phyloP scores from a whole-genome alignment of 23 red algal species.

The Gracilaria caudata region DNA sequence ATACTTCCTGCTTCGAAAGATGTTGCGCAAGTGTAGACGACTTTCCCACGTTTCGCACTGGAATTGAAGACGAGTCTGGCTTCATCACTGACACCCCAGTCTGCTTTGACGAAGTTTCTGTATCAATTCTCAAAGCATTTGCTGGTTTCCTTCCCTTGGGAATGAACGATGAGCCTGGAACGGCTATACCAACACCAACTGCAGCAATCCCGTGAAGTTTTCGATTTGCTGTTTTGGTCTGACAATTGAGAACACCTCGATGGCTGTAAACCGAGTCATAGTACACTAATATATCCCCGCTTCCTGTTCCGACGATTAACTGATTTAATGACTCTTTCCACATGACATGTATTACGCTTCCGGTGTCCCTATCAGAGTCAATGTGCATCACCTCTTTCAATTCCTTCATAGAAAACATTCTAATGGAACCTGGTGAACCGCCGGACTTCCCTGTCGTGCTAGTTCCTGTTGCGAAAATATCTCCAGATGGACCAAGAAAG shows the following conservation, averaged over 20 bases:
- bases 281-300: slow-evolving; percentile 31
- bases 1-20: slow-evolving; percentile 35
- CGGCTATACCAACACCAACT: slow-evolving; percentile 24
- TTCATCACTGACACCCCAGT: background rate
- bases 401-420: slow-evolving; percentile 28
- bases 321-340: slow-evolving; percentile 69
- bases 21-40: slow-evolving; percentile 52
- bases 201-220: slow-evolving; percentile 53
- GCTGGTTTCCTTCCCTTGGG: background rate
- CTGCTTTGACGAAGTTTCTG: background rate
- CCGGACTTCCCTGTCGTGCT: slow-evolving; percentile 33
- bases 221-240: slow-evolving; percentile 39
- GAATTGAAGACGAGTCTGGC: slow-evolving; percentile 9
- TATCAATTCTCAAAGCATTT: background rate
- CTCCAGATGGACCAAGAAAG: slow-evolving; percentile 47
- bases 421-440: slow-evolving; percentile 26
- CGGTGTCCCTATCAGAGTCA: slow-evolving; percentile 6
- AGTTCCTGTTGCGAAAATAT: slow-evolving; percentile 57
- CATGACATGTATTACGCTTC: slow-evolving; percentile 45
- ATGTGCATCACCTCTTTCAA: slow-evolving; percentile 27
- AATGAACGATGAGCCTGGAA: slow-evolving; percentile 28
- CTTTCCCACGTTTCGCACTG: background rate
- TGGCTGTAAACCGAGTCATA: slow-evolving; percentile 45
- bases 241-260: slow-evolving; percentile 51
- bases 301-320: slow-evolving; percentile 50